Evolutionary conservation across 2,329 filamentous ascomycete genomes (phyloP).

Genomic region (Microdochium bolleyi): DNA sequence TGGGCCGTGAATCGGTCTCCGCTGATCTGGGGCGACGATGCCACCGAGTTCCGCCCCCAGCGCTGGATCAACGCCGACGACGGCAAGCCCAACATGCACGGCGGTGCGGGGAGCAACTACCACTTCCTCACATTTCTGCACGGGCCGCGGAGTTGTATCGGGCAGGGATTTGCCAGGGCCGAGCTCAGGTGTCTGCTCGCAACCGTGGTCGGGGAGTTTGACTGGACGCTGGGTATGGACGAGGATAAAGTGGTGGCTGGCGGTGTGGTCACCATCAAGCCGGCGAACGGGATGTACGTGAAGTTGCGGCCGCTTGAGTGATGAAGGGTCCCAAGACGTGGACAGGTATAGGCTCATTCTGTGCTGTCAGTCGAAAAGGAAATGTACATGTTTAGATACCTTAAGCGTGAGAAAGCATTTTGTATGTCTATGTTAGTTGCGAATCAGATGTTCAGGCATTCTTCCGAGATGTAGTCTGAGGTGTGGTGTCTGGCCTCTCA

Average conservation of each 20-base stretch:
- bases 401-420: too few species aligned
- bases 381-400: too few species aligned
- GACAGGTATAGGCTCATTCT: too few species aligned
- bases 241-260: conserved; percentile 51
- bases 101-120: conserved; percentile 62
- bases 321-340: too few species aligned
- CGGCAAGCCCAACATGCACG: conserved; percentile 41
- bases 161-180: conserved; percentile 61
- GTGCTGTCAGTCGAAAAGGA: too few species aligned
- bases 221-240: conserved; percentile 47
- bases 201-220: conserved; percentile 56
- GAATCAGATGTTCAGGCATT: too few species aligned
- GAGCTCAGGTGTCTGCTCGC: conserved; percentile 71
- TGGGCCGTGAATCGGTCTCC: conserved; percentile 55
- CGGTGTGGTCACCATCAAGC: conserved; percentile 58
- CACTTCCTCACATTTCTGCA: conserved; percentile 62
- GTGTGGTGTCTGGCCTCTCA: too few species aligned
- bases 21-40: conserved; percentile 60
- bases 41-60: conserved; percentile 60
- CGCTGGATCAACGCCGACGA: conserved; percentile 46
- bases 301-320: conserved; percentile 25
- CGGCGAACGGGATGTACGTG: conserved; percentile 57
- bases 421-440: too few species aligned
- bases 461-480: too few species aligned
- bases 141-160: conserved; percentile 64